Base-by-base conservation (phyloP, 805 yeast species). In the Lachancea cidri region DNA sequence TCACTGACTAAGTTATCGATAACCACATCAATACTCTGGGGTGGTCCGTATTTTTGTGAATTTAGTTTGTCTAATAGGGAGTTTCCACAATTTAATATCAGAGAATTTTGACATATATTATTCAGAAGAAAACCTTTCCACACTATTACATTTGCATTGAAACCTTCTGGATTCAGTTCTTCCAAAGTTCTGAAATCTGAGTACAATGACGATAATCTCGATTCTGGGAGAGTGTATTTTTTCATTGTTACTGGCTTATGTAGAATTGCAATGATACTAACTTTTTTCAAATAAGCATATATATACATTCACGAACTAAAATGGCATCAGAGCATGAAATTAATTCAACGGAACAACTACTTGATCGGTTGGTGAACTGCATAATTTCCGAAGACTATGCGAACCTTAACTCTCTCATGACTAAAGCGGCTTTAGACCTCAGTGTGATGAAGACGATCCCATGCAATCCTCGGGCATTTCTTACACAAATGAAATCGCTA, bases 161-260 rank as follows among this genome's bases (percentile, higher is more conserved):
- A 68, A 1, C 73, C 73, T n/a, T 68, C 72, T 8, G 62, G 61
- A 44, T 68, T 68, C 16, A 61, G 47, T 15, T 66, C 66, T 32
- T 60, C 52, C 27, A 67, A 49, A 29, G 54, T 55, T 34, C 65
- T 54, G 44, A 67, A 67, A 45, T 67, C 72, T 3, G 65, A 64
- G 45, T 67, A 68, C 1, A 68, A 54, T 4, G 73, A 68, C 32
- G 49, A 55, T 14, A 67, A 43, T 22, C 73, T 55, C 4, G 71
- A 65, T 57, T 46, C 56, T 17, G 65, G 60, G 14, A 61, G 42
- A 36, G 41, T 40, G 13, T 17, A 31, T 37, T 31, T 33, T 25
- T 35, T 35, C 41, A 35, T 38, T 4, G 20, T 32, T 9, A n/a
- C 25, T 15, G 29, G 9, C 11, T 22, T 7, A 7, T 22, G 11